These are phyloP conservation scores for Mrakia hoshinonis DNA, from an alignment of 768 basidiomycete genomes.

Conservation along the genomic window DNA sequence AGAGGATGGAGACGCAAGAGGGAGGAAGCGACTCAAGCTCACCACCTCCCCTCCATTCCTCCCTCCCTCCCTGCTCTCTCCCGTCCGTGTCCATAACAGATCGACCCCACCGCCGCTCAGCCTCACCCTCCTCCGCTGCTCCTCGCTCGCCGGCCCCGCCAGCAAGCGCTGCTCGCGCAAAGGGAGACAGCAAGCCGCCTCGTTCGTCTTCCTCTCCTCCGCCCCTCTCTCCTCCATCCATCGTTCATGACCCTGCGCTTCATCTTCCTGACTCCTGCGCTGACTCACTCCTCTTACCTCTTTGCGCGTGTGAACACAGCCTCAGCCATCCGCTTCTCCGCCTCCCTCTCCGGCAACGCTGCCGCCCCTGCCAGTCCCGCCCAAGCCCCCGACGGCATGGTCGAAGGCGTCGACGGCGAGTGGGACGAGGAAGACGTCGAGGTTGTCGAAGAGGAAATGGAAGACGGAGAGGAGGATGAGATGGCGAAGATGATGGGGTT, in stretches of 20 bases:
- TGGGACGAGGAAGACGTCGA: conserved; percentile 47
- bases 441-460: conserved; percentile 49
- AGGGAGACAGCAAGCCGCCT: conserved; percentile 18
- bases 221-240: background rate
- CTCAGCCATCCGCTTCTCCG: background rate
- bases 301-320: too few species aligned
- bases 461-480: conserved; percentile 54
- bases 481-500: conserved; percentile 91
- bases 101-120: background rate
- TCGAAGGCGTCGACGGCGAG: conserved; percentile 32
- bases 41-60: background rate
- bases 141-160: background rate
- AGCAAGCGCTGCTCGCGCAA: conserved; percentile 7
- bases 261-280: background rate
- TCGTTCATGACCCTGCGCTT: background rate
- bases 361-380: background rate
- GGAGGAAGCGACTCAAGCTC: background rate
- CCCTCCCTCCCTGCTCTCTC: background rate
- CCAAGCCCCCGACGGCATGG: conserved; percentile 37
- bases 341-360: background rate
- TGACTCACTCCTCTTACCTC: too few species aligned
- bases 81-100: background rate
- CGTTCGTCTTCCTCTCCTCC: background rate
- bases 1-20: background rate
- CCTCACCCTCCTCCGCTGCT: background rate